These are phyloP conservation scores for Candida anutae DNA, from an alignment of 1,139 yeast species.

Conservation along the genomic window DNA sequence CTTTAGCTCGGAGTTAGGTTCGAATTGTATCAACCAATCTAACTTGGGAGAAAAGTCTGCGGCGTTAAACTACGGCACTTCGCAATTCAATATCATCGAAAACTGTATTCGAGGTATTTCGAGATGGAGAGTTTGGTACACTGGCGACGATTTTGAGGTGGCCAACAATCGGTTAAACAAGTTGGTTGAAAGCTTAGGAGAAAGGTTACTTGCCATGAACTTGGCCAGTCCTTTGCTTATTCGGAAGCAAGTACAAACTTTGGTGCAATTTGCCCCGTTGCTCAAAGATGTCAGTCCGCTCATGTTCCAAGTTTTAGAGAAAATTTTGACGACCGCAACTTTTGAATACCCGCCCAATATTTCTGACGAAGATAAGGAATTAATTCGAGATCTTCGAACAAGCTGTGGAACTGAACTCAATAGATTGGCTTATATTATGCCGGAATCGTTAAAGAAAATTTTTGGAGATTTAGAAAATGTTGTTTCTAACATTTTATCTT, in stretches of 20 bases:
- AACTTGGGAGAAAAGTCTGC: conserved; percentile 57
- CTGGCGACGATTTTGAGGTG: conserved; percentile 52
- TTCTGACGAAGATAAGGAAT: conserved; percentile 67
- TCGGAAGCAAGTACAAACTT: conserved; percentile 81
- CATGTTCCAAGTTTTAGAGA: conserved; percentile 80
- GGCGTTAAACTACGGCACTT: conserved; percentile 66
- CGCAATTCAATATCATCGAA: conserved; percentile 83
- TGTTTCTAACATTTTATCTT: conserved; percentile 60
- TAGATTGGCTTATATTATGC: conserved; percentile 89
- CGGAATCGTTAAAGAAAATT: conserved; percentile 76
- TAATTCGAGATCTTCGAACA: conserved; percentile 79
- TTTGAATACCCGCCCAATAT: conserved; percentile 66
- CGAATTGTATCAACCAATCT: conserved; percentile 48
- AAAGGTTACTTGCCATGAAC: conserved; percentile 65
- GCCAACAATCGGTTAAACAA: conserved; percentile 49
- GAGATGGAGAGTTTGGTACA: conserved; percentile 95
- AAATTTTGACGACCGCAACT: conserved; percentile 82
- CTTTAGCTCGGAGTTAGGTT: conserved; percentile 69
- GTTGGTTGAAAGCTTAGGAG: conserved; percentile 70
- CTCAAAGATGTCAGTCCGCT: conserved; percentile 65
- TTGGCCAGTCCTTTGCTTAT: conserved; percentile 74
- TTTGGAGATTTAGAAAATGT: conserved; percentile 78
- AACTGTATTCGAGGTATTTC: conserved; percentile 87
- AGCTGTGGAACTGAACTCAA: conserved; percentile 94
- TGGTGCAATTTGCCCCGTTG: conserved; percentile 95